These are phyloP conservation scores for Saccharomyces hybrid DNA, from an alignment of 1,139 yeast genomes.

Conservation along the genomic window DNA sequence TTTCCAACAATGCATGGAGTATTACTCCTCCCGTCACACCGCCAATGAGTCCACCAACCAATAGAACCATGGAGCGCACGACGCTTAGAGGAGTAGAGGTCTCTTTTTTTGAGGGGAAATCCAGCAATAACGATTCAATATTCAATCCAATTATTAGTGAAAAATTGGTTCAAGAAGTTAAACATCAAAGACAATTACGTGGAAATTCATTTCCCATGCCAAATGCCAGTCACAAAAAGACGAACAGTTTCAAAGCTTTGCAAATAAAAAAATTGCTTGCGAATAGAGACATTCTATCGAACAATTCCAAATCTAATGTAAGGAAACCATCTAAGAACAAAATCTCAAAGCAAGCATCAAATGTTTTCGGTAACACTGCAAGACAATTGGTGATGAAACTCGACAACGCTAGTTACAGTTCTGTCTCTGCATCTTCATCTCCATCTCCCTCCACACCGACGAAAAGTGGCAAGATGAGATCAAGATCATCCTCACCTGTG, in stretches of 20 bases:
- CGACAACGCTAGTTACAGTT: background rate
- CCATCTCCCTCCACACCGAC: conserved; percentile 6
- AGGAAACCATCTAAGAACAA: background rate
- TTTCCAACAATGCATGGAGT: conserved; percentile 14
- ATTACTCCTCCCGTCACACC: conserved; percentile 26
- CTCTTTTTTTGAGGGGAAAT: background rate
- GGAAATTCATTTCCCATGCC: conserved; percentile 5
- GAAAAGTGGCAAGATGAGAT: conserved; percentile 8
- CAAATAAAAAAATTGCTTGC: conserved; percentile 28
- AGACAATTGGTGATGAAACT: conserved; percentile 11
- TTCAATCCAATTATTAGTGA: conserved; percentile 30
- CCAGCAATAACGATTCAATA: background rate
- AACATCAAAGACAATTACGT: conserved; percentile 7
- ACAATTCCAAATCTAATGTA: conserved; percentile 17
- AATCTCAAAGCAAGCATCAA: conserved; percentile 3
- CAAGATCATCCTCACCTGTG: conserved; percentile 21
- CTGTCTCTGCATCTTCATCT: conserved; percentile 3
- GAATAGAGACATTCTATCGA: conserved; percentile 25
- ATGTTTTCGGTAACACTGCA: conserved; percentile 3
- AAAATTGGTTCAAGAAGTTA: conserved; percentile 26
- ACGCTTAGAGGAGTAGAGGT: background rate
- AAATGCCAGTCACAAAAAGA: conserved; percentile 25
- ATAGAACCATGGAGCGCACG: conserved; percentile 2
- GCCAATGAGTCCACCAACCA: conserved; percentile 26
- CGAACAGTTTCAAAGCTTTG: conserved; percentile 32